A percentile compares a stretch with the other conserved stretches of the same genome.
Conservation (phyloP, 1,139 yeast species). For the Starmera stellimalicola region DNA sequence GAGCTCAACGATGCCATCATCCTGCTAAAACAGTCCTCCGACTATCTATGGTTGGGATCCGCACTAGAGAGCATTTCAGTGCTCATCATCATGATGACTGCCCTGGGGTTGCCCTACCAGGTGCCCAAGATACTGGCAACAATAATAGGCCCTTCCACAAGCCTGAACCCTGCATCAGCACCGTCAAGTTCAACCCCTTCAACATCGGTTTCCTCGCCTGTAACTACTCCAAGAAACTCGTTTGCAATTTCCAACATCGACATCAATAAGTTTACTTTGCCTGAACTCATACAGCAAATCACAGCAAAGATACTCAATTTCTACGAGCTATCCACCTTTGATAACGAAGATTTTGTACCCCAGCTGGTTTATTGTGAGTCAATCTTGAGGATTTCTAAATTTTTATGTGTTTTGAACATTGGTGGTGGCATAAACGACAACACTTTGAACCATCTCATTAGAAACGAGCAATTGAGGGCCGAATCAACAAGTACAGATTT, state of each 20-base stretch:
- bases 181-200: slow-evolving; percentile 7
- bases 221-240: slow-evolving; percentile 34
- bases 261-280: slow-evolving; percentile 19
- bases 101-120: slow-evolving; percentile 48
- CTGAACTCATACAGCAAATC: slow-evolving; percentile 45
- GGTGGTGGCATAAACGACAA: slow-evolving; percentile 40
- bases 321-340: slow-evolving; percentile 51
- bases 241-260: slow-evolving; percentile 15
- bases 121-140: slow-evolving; percentile 41
- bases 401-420: slow-evolving; percentile 45
- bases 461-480: too few relatives aligned
- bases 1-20: slow-evolving; percentile 66
- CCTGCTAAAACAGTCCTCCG: slow-evolving; percentile 53
- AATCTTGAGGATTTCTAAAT: slow-evolving; percentile 50
- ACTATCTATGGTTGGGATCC: slow-evolving; percentile 81
- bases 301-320: slow-evolving; percentile 42
- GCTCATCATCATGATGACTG: slow-evolving; percentile 51
- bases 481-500: slow-evolving; percentile 7
- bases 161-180: slow-evolving; percentile 5
- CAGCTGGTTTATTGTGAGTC: slow-evolving; percentile 73
- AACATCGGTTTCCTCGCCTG: slow-evolving; percentile 18
- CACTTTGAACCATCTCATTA: slow-evolving; percentile 33
- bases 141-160: slow-evolving; percentile 18
- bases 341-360: slow-evolving; percentile 72
- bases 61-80: slow-evolving; percentile 75